Base-by-base conservation (phyloP, 1,284 basidiomycete species). In the Porogramme epimiltina region DNA sequence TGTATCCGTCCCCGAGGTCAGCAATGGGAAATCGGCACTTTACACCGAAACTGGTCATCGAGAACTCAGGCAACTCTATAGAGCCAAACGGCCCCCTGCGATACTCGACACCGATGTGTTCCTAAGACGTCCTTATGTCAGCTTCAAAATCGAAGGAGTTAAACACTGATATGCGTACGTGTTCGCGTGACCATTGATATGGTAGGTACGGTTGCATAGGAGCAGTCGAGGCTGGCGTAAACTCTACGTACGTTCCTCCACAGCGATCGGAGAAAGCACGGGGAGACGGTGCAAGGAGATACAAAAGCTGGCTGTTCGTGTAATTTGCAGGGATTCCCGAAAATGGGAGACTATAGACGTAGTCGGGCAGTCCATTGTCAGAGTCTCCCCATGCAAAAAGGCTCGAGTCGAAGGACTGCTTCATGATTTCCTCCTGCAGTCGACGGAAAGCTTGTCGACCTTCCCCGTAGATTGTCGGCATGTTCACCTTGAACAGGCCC, bases 401-500 rank as follows among this genome's bases (percentile, higher is more conserved):
- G 11, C 39, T 31, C 19, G 44, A 28, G 23, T 52, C 51, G 20
- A 22, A 3, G 2, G 44, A 42, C 24, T 52, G 44, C 36, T 39
- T 28, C 40, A 47, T 43, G 20, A 52, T 47, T 26, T 42, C 51
- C 37, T 47, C 22, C 31, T 51, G 50, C 2, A 51, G 33, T 2
- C 50, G 25, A 18, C 31, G 44, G 19, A 46, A 51, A 3, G 50
- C 44, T 15, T 31, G 31, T 6, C 40, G 23, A 4, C 51, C 51
- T n/a, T 52, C 51, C 3, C 50, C 51, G 28, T 52, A 52, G 15
- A 52, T 33, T 2, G 40, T 52, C 4, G 51, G 45, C 46, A 52
- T 52, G 37, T 33, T 44, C 36, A 52, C 24, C 3, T 20, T 24
- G 28, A 52, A 47, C 11, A 52, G 19, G 16, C 51, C 51, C 41